Conservation (phyloP, 2,329 filamentous ascomycete species). For the Diplocarpon rosae region DNA sequence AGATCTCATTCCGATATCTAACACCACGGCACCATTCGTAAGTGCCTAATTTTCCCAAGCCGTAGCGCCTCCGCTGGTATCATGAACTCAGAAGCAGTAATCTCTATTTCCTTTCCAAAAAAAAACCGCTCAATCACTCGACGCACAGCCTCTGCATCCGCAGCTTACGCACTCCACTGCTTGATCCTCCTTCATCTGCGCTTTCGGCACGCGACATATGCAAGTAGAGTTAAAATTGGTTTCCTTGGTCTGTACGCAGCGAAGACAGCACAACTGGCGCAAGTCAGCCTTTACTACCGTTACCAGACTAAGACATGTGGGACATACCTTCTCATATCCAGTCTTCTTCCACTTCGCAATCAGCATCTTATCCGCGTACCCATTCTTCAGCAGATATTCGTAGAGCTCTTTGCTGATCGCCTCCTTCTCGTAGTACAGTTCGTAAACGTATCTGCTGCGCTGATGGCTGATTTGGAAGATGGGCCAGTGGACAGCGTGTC, state of each 20-base stretch:
- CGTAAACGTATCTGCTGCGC: slow-evolving; percentile 86
- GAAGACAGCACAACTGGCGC: slow-evolving; percentile 72
- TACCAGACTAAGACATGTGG: slow-evolving; percentile 7
- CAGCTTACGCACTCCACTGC: slow-evolving; percentile 91
- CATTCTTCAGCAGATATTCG: slow-evolving; percentile 93
- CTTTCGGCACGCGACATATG: slow-evolving; percentile 87
- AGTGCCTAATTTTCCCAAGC: background rate
- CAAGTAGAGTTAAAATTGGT: slow-evolving; percentile 98
- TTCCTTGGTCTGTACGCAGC: slow-evolving; percentile 98
- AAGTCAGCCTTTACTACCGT: slow-evolving; percentile 5
- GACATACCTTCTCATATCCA: slow-evolving; percentile 83
- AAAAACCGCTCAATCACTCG: slow-evolving; percentile 51
- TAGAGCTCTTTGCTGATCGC: slow-evolving; percentile 88
- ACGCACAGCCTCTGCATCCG: slow-evolving; percentile 83
- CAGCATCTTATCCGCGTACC: slow-evolving; percentile 86
- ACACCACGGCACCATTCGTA: background rate
- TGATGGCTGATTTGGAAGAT: slow-evolving; percentile 97
- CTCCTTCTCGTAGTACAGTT: slow-evolving; percentile 95
- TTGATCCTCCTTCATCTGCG: slow-evolving; percentile 80
- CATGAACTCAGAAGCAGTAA: slow-evolving; percentile 5
- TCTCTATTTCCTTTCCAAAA: background rate
- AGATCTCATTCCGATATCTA: background rate
- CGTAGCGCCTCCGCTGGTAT: slow-evolving; percentile 19
- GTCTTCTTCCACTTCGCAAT: slow-evolving; percentile 99
- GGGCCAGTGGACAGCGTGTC: slow-evolving; percentile 90